Conservation (phyloP, 257 asterid genomes). For the Craterostigma plantagineum region DNA sequence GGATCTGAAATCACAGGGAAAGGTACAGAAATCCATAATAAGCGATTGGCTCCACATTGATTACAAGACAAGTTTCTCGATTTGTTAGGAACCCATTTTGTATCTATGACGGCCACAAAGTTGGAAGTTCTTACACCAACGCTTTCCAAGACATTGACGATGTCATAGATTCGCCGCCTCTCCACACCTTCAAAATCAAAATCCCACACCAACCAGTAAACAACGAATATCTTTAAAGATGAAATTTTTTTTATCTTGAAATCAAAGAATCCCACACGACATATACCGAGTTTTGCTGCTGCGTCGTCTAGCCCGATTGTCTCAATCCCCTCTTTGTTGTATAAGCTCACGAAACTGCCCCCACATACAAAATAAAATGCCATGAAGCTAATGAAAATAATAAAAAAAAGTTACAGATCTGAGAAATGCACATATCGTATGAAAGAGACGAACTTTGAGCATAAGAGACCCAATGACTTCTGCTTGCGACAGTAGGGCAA, state of each 20-base stretch:
- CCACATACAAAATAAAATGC: conserved; percentile 3
- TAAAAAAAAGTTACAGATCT: neutral
- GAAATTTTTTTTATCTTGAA: neutral
- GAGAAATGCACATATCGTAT: neutral
- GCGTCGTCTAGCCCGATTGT: conserved; percentile 90
- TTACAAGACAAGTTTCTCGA: neutral
- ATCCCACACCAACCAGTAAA: neutral
- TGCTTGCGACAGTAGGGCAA: conserved; percentile 77
- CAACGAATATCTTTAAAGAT: neutral
- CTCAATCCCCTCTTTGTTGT: conserved; percentile 65
- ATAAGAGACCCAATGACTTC: conserved; percentile 81
- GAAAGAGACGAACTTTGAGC: conserved; percentile 49
- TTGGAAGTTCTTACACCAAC: conserved; percentile 66
- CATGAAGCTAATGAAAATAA: neutral
- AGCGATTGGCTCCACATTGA: conserved; percentile 3
- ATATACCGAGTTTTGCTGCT: conserved; percentile 52
- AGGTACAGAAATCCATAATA: conserved; percentile 8
- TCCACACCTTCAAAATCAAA: conserved; percentile 49
- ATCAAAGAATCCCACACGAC: neutral
- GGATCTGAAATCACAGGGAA: conserved; percentile 34
- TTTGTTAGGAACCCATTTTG: too few species aligned
- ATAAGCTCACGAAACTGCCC: conserved; percentile 70
- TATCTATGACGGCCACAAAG: neutral
- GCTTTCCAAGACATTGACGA: conserved; percentile 88
- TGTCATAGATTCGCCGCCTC: conserved; percentile 96